Evolutionary conservation across 2,329 filamentous ascomycete genomes (phyloP), one percentile per base, ranked within the genome.

Genomic region (Aspergillus sp.): DNA sequence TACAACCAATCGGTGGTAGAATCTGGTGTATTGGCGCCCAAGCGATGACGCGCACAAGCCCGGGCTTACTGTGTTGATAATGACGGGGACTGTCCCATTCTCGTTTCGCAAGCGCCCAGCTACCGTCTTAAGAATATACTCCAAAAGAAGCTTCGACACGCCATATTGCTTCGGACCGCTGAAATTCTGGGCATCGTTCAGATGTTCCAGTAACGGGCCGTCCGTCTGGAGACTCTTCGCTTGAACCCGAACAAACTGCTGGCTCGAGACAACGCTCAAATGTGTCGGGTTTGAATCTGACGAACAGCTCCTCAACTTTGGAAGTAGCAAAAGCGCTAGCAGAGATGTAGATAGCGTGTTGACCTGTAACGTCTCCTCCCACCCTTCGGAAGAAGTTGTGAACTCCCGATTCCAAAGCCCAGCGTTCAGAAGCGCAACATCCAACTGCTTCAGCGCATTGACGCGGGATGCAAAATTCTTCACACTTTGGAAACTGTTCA

Each of bases 311-410:
- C 70, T 67, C 12, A 83, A 64, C 52, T 79, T 78, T 0, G 80
- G 80, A 1, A 83, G 69, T 11, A 88, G 72, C 2, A 85, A 66
- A 3, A 85, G 60, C 0, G 76, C 81, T 6, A 88, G 70, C 1
- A 86, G 72, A 6, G 78, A 75, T 1, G 83, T 87, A 2, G 83
- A 83, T 2, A 87, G 70, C 1, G 80, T 75, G 64, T 87, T 86
- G 61, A 85, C 80, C 66, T 87, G 83, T 11, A 87, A 61, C 2
- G 76, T 80, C 53, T 78, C 72, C 57, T 84, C 81, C 72, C 76
- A 83, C 5, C 78, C 81, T 32, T 80, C 77, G 2, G 68, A 48
- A 0, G 74, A 75, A 1, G 64, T 55, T 3, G 57, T 61, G 59
- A 75, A 79, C 20, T 71, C 64, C 13, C 72, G 66, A 45, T 74